phyloP scores from a whole-genome alignment of 2,329 filamentous ascomycete species.

The Stemphylium vesicarium region DNA sequence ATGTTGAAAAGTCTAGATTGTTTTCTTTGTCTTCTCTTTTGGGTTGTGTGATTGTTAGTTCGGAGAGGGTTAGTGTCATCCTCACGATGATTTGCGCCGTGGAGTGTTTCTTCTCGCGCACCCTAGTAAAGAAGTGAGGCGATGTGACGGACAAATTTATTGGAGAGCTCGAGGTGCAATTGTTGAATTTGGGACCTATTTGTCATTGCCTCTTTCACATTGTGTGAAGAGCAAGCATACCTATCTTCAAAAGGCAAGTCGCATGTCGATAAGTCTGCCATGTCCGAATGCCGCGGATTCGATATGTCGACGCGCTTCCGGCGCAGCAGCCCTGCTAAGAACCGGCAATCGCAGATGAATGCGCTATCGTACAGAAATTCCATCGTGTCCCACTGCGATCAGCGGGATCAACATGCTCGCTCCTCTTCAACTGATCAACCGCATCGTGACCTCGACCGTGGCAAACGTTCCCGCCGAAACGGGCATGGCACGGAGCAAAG shows the following conservation, averaged over 20 bases:
- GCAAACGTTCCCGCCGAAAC: constrained; percentile 98
- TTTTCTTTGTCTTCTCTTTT: too few species aligned
- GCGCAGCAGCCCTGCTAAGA: neutral
- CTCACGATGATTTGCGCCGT: neutral
- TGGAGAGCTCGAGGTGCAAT: neutral
- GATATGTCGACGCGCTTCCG: neutral
- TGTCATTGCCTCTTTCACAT: neutral
- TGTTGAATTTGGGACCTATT: neutral
- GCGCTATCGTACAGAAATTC: neutral
- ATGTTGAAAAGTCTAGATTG: too few species aligned
- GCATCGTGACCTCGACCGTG: constrained; percentile 55
- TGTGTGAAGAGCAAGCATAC: neutral
- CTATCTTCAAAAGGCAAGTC: neutral
- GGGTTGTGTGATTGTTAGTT: neutral
- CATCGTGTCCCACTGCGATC: neutral
- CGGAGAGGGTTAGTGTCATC: neutral
- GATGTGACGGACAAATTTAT: neutral
- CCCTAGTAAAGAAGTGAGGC: neutral
- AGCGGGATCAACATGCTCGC: neutral
- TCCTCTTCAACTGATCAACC: constrained; percentile 22
- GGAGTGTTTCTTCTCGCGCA: neutral
- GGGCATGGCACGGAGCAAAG: constrained; percentile 91
- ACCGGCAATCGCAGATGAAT: neutral
- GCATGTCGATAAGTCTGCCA: neutral
- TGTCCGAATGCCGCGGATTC: neutral